Percentiles rank a stretch among this genome's conserved stretches.
These are phyloP conservation scores for Pleurotus djamor DNA, from an alignment of 768 basidiomycete species.

Conservation along the genomic window DNA sequence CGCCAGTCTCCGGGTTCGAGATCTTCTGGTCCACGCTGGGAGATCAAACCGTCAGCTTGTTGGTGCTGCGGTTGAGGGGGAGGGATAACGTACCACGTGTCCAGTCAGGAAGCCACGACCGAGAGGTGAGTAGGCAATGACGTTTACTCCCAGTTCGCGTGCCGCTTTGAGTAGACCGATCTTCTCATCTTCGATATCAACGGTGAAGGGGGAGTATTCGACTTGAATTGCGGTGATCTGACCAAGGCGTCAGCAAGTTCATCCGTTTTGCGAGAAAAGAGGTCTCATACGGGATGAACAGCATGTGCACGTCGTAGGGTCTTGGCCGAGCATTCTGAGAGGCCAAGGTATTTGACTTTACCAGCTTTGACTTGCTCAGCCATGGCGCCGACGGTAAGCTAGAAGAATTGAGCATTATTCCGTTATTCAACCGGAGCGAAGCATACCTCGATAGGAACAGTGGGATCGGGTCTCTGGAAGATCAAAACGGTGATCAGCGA, in stretches of 20 bases:
- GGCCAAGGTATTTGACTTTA: constrained; percentile 47
- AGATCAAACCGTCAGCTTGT: not conserved
- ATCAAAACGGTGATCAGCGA: not conserved
- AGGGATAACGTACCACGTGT: constrained; percentile 26
- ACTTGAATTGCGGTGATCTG: constrained; percentile 44
- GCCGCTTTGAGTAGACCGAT: constrained; percentile 33
- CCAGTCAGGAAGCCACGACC: constrained; percentile 49
- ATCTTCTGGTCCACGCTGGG: constrained; percentile 29
- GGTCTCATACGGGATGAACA: constrained; percentile 44
- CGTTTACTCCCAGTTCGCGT: constrained; percentile 38
- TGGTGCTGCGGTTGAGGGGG: constrained; percentile 10
- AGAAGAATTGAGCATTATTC: no score
- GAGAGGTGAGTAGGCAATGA: constrained; percentile 50
- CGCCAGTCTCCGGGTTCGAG: constrained; percentile 41
- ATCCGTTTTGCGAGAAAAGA: no score
- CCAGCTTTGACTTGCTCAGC: constrained; percentile 34
- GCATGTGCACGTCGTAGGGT: constrained; percentile 47
- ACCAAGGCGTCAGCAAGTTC: no score
- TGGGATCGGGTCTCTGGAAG: constrained; percentile 13
- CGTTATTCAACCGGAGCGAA: no score
- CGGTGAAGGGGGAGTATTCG: constrained; percentile 36
- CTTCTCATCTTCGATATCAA: constrained; percentile 40
- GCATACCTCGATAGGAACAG: constrained; percentile 23
- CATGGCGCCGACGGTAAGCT: constrained; percentile 27
- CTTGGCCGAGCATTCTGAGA: constrained; percentile 43